Evolutionary conservation across 805 yeast genomes (phyloP).

Genomic region (Danielia oregonensis): DNA sequence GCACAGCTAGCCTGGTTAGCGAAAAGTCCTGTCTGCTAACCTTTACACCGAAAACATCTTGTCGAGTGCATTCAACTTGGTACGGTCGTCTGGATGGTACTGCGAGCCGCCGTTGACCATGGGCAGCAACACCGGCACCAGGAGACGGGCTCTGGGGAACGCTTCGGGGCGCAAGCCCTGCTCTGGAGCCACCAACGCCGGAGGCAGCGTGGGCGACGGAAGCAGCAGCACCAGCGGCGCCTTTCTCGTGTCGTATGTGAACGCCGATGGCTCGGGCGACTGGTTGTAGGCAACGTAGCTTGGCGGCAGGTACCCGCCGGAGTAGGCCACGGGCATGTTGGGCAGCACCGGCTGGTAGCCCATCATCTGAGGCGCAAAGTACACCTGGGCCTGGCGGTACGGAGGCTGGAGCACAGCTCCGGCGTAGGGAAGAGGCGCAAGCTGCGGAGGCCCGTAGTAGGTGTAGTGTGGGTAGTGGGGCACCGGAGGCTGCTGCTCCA

Average conservation of each 20-base stretch:
- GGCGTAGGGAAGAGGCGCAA: slow-evolving; percentile 2
- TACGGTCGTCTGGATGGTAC: background rate
- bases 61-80: slow-evolving; percentile 4
- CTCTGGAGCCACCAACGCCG: no score
- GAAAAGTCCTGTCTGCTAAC: no score
- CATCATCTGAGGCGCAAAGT: background rate
- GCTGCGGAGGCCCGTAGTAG: slow-evolving; percentile 6
- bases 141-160: no score
- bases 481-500: background rate
- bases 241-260: background rate
- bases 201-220: background rate
- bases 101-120: background rate
- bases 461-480: slow-evolving; percentile 1
- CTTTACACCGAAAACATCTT: slow-evolving; percentile 1
- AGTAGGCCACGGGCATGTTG: no score
- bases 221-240: background rate
- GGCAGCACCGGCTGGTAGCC: background rate
- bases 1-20: no score
- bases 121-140: background rate
- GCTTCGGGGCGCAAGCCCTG: no score
- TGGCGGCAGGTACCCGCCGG: background rate
- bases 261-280: background rate
- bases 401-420: background rate
- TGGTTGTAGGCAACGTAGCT: background rate
- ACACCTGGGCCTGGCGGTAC: background rate